These are phyloP conservation scores for Didymella glomerata DNA, from an alignment of 2,329 filamentous ascomycete genomes.

Conservation along the genomic window DNA sequence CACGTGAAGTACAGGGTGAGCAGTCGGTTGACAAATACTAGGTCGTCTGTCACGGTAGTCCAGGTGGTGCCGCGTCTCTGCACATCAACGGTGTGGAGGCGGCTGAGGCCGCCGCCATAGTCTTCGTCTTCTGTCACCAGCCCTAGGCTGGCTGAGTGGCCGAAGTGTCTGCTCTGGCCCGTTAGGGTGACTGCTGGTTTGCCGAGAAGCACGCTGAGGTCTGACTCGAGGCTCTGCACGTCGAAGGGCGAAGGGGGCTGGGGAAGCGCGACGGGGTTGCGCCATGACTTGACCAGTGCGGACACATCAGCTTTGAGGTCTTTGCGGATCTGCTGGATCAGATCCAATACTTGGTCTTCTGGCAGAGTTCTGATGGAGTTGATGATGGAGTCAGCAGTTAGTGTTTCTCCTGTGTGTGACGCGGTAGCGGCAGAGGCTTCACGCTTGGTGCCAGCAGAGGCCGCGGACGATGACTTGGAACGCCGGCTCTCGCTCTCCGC, in stretches of 20 bases:
- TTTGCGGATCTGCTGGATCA: constrained; percentile 55
- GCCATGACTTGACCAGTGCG: constrained; percentile 52
- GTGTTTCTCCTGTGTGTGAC: constrained; percentile 21
- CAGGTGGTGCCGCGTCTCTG: constrained; percentile 54
- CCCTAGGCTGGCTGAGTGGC: constrained; percentile 49
- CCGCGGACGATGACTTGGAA: constrained; percentile 47
- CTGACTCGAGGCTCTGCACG: constrained; percentile 44
- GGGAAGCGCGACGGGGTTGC: constrained; percentile 50
- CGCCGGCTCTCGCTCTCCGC: constrained; percentile 58
- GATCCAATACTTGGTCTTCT: constrained; percentile 54
- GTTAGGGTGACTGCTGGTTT: constrained; percentile 45
- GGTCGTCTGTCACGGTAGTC: constrained; percentile 69
- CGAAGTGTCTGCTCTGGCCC: constrained; percentile 49
- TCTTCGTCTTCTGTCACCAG: constrained; percentile 50
- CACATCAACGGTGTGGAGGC: constrained; percentile 22
- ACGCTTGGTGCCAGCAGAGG: constrained; percentile 41
- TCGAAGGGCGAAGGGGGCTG: constrained; percentile 32
- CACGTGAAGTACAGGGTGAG: constrained; percentile 72
- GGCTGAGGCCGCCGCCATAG: constrained; percentile 31
- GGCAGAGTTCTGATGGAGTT: constrained; percentile 55
- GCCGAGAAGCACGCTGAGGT: constrained; percentile 50
- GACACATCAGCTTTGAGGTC: constrained; percentile 53
- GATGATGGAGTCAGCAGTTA: constrained; percentile 52
- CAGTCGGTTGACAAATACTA: constrained; percentile 68
- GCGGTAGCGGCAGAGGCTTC: constrained; percentile 32